These are phyloP conservation scores for Leptoxyphium fumago DNA, from an alignment of 2,329 filamentous ascomycete species.

Conservation along the genomic window DNA sequence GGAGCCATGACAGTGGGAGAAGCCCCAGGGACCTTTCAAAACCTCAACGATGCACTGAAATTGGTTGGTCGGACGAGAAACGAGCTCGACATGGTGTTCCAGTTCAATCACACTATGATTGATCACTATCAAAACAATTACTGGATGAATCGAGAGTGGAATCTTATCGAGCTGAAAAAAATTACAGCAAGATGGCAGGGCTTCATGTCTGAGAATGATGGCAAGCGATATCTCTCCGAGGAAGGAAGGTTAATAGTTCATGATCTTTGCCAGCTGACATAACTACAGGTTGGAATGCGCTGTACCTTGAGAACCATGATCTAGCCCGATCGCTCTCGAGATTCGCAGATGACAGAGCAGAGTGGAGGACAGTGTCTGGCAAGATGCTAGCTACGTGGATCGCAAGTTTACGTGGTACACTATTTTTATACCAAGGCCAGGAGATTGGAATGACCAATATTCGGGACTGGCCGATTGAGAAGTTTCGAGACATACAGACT, in stretches of 20 bases:
- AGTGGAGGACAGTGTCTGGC: slow-evolving; percentile 33
- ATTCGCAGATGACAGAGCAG: slow-evolving; percentile 35
- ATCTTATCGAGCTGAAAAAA: not conserved
- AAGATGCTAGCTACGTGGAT: slow-evolving; percentile 35
- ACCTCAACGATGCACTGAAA: not conserved
- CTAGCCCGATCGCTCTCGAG: slow-evolving; percentile 44
- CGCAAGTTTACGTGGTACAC: slow-evolving; percentile 24
- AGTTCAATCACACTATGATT: too few relatives aligned
- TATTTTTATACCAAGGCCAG: slow-evolving; percentile 52
- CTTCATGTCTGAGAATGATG: not conserved
- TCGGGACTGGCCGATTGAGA: slow-evolving; percentile 47
- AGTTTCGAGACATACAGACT: slow-evolving; percentile 5
- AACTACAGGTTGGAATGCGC: slow-evolving; percentile 41
- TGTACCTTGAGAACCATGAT: slow-evolving; percentile 53
- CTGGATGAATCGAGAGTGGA: not conserved
- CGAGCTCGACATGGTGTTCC: not conserved
- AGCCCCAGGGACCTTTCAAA: not conserved
- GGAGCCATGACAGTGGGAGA: not conserved
- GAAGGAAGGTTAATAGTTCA: not conserved
- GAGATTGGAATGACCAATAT: slow-evolving; percentile 48
- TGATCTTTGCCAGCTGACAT: not conserved
- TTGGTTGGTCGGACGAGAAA: not conserved
- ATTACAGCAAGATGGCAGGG: not conserved
- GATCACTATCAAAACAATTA: not conserved
- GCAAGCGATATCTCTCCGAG: not conserved